Percentiles rank a stretch among this genome's conserved stretches.
phyloP scores from a whole-genome alignment of 73 alveolate species.

The Symbiodinium natans region DNA sequence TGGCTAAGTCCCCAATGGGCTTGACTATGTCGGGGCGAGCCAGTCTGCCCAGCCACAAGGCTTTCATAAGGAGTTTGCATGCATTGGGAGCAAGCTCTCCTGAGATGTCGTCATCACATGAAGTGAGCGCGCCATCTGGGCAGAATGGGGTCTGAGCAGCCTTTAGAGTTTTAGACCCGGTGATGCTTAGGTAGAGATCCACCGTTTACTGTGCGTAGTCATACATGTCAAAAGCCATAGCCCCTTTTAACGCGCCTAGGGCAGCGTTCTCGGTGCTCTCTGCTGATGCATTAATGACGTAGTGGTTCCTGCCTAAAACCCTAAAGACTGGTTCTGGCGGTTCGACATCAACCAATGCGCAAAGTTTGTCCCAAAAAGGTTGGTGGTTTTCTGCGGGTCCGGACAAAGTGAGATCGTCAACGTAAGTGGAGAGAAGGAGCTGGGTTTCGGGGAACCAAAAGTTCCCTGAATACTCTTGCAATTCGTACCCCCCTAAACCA shows the following conservation, averaged over 20 bases:
- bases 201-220: background rate
- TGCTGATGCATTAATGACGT: too few species aligned
- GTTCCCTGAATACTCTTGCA: constrained; percentile 5
- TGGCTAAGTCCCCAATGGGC: background rate
- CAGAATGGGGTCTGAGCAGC: background rate
- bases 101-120: background rate
- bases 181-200: background rate
- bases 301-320: background rate
- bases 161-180: background rate
- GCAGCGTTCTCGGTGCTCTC: background rate
- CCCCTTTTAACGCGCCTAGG: background rate
- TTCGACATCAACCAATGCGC: background rate
- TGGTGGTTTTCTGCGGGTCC: background rate
- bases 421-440: constrained; percentile 1
- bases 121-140: background rate
- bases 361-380: background rate
- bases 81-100: background rate
- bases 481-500: background rate
- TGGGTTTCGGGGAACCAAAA: background rate
- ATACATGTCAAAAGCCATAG: background rate
- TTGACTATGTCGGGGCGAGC: constrained; percentile 34
- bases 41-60: constrained; percentile 29
- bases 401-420: background rate
- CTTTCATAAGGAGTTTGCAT: constrained; percentile 17
- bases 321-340: constrained; percentile 8